Conservation (phyloP, 176 grass and related monocot genomes). For the Thalia dealbata region DNA sequence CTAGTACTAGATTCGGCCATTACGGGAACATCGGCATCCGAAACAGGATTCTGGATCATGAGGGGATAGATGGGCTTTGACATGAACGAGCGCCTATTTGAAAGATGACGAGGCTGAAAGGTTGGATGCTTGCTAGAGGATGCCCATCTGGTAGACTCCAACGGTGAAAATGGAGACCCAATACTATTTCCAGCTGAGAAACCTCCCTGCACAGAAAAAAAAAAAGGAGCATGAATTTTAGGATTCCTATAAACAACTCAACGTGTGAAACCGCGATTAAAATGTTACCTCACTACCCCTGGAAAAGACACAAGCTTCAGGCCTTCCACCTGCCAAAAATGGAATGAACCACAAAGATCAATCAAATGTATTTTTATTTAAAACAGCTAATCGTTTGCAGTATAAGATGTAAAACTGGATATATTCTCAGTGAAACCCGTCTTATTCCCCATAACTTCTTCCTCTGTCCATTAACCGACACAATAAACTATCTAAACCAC, state of each 20-base stretch:
- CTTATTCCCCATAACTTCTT: too few relatives aligned
- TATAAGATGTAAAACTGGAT: too few relatives aligned
- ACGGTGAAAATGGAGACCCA: slow-evolving; percentile 66
- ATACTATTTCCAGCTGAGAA: slow-evolving; percentile 61
- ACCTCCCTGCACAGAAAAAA: slow-evolving; percentile 48
- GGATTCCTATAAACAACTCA: too few relatives aligned
- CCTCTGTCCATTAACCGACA: background rate
- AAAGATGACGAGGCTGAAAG: slow-evolving; percentile 49
- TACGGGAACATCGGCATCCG: slow-evolving; percentile 43
- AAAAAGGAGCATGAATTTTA: background rate
- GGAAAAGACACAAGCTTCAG: slow-evolving; percentile 49
- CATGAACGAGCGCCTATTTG: slow-evolving; percentile 76
- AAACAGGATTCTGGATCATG: slow-evolving; percentile 76
- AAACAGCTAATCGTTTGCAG: too few relatives aligned
- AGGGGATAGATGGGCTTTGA: slow-evolving; percentile 94
- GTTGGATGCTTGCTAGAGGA: slow-evolving; percentile 58
- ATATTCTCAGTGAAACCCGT: too few relatives aligned
- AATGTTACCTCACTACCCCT: slow-evolving; percentile 66
- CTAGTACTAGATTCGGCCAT: slow-evolving; percentile 56
- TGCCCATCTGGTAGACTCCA: slow-evolving; percentile 61
- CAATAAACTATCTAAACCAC: background rate
- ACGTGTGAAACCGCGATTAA: background rate
- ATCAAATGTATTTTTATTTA: slow-evolving; percentile 9
- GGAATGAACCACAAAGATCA: slow-evolving; percentile 30
- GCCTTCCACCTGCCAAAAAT: slow-evolving; percentile 49